Conservation (phyloP, 2,329 filamentous ascomycete genomes). For the Neopestalotiopsis sp. region DNA sequence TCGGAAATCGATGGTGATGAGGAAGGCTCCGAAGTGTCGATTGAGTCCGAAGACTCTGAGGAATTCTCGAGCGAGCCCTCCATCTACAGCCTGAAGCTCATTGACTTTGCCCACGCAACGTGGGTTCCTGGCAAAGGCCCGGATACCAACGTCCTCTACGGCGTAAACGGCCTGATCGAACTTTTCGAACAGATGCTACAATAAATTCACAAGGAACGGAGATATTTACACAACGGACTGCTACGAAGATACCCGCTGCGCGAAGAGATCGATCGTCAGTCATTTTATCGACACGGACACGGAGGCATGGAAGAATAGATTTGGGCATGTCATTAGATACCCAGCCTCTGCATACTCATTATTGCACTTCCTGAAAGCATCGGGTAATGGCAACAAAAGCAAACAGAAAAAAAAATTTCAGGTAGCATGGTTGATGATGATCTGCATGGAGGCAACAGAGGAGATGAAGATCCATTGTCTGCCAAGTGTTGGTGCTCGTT, state of each 20-base stretch:
- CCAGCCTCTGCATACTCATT: background rate
- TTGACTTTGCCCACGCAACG: slow-evolving; percentile 93
- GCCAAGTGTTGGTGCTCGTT: slow-evolving; percentile 3
- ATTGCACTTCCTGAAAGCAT: background rate
- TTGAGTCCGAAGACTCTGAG: slow-evolving; percentile 60
- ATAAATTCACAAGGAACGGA: slow-evolving; percentile 22
- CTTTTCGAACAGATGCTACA: slow-evolving; percentile 72
- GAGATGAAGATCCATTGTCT: background rate
- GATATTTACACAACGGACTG: background rate
- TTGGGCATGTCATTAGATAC: background rate
- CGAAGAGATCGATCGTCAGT: background rate
- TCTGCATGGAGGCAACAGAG: slow-evolving; percentile 4
- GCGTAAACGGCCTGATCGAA: slow-evolving; percentile 72
- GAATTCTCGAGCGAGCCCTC: slow-evolving; percentile 54
- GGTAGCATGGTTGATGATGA: background rate
- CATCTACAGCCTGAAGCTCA: slow-evolving; percentile 82
- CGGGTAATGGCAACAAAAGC: background rate
- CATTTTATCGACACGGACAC: background rate
- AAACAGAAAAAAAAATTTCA: background rate
- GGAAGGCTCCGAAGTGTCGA: slow-evolving; percentile 51
- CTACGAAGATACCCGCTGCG: background rate
- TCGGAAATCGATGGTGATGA: slow-evolving; percentile 32
- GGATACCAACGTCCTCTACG: slow-evolving; percentile 81
- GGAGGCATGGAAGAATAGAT: background rate
- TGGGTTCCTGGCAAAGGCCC: slow-evolving; percentile 83